Base-by-base conservation (phyloP, 2,329 filamentous ascomycete genomes). In the Fusarium sp. region DNA sequence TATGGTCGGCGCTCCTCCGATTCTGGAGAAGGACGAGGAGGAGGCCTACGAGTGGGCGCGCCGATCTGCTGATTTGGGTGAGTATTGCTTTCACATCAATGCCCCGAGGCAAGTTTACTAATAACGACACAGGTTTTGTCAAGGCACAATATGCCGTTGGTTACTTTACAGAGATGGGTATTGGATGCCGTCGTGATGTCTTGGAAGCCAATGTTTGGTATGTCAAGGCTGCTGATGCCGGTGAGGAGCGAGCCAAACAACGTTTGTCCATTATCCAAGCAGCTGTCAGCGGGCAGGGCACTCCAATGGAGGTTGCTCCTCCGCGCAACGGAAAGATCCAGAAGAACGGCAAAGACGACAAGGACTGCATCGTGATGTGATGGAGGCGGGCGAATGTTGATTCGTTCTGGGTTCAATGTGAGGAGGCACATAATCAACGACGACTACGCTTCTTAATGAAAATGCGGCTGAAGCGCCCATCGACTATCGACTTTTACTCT, bases 131-230 rank as follows among this genome's bases (percentile, higher is more conserved):
- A 93, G 91, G 89, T 52, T 87, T 84, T 65, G 85, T 87, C 68
- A 90, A 89, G 74, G 96, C 96, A n/a, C 90, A 98, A 79, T 99
- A 98, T 75, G 94, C 96, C 0, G 89, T 97, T 24, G 96, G 94
- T 46, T 98, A 98, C 81, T 99, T 99, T 79, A 98, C 94, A 8
- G 96, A 99, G 80, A 97, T 97, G 93, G 96, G 96, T 68, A 98
- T 99, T 74, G 96, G 96, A 52, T 98, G 94, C 79, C 92, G 94
- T 40, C 90, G 94, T 51, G 96, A 99, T 79, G 90, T 95, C n/a
- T 87, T 99, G 45, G 94, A 98, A 80, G 95, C 96, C 73, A 99
- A 99, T 77, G 93, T 97, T 32, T 98, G 94, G 95, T 99, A 99
- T 78, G 95, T 99, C 73, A 93, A 93, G 80, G 96, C 96, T 8